Conservation (phyloP, 768 basidiomycete species). For the Trametes gibbosa region DNA sequence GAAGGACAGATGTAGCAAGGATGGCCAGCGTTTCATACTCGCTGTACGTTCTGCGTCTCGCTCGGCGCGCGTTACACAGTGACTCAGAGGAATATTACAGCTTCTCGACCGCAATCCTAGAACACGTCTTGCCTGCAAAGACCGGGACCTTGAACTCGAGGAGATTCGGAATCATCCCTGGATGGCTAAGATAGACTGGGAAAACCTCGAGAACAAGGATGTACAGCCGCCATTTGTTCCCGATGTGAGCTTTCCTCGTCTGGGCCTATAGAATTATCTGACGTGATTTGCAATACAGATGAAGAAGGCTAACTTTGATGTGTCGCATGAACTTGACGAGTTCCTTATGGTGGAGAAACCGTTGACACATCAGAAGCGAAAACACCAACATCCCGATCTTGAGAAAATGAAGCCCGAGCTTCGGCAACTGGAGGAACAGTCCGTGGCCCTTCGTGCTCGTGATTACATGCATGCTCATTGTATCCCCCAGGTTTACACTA, state of each 20-base stretch:
- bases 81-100: slow-evolving; percentile 38
- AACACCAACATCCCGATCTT: slow-evolving; percentile 83
- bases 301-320: slow-evolving; percentile 97
- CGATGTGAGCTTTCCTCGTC: slow-evolving; percentile 61
- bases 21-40: slow-evolving; percentile 63
- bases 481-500: slow-evolving; percentile 66
- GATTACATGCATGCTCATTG: background rate
- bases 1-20: slow-evolving; percentile 55
- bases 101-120: slow-evolving; percentile 80
- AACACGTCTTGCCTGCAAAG: slow-evolving; percentile 77
- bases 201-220: slow-evolving; percentile 64
- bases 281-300: slow-evolving; percentile 46
- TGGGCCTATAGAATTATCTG: background rate
- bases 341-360: slow-evolving; percentile 97
- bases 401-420: slow-evolving; percentile 90
- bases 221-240: slow-evolving; percentile 84
- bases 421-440: slow-evolving; percentile 92
- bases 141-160: slow-evolving; percentile 65
- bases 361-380: slow-evolving; percentile 91
- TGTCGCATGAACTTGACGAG: slow-evolving; percentile 96
- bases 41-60: slow-evolving; percentile 46
- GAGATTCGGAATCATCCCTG: slow-evolving; percentile 83
- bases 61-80: background rate
- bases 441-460: slow-evolving; percentile 29
- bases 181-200: slow-evolving; percentile 85